These are phyloP conservation scores for Coemansia sp. DNA, from an alignment of 192 early-diverging fungal species.

Conservation along the genomic window DNA sequence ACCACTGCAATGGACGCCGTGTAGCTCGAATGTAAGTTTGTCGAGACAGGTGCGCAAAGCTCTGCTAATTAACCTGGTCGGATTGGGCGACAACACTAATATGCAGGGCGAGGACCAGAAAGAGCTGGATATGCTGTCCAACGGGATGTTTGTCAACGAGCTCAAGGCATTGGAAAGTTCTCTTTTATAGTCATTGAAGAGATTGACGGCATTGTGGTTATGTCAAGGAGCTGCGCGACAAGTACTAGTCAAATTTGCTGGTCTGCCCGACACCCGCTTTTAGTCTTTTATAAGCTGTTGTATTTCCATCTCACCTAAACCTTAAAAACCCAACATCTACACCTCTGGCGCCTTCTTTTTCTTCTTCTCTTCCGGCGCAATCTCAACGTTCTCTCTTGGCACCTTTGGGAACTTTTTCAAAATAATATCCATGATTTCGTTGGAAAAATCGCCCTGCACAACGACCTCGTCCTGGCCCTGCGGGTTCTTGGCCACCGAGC, in stretches of 20 bases:
- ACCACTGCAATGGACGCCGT: conserved; percentile 73
- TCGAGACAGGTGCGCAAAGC: conserved; percentile 93
- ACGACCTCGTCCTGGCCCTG: conserved; percentile 93
- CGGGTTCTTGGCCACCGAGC: conserved; percentile 90
- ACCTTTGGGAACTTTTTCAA: conserved; percentile 68
- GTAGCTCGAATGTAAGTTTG: conserved; percentile 94
- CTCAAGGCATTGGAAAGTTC: conserved; percentile 85
- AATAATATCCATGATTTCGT: conserved; percentile 87
- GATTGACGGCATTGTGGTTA: conserved; percentile 87
- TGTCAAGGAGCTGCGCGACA: conserved; percentile 72
- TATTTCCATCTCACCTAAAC: too few species aligned
- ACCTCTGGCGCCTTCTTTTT: conserved; percentile 40
- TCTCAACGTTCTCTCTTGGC: conserved; percentile 73
- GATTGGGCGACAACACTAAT: conserved; percentile 82
- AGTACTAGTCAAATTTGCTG: conserved; percentile 57
- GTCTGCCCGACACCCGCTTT: too few species aligned
- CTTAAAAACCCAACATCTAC: too few species aligned
- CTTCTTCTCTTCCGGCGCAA: conserved; percentile 75
- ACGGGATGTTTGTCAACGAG: conserved; percentile 97
- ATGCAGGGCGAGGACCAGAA: conserved; percentile 93
- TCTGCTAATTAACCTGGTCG: conserved; percentile 91
- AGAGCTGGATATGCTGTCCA: conserved; percentile 95
- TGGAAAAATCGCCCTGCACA: conserved; percentile 91
- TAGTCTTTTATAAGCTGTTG: too few species aligned
- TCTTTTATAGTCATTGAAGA: conserved; percentile 96